Conservation (phyloP, 768 basidiomycete species). For the Pleurotus sapidus region DNA sequence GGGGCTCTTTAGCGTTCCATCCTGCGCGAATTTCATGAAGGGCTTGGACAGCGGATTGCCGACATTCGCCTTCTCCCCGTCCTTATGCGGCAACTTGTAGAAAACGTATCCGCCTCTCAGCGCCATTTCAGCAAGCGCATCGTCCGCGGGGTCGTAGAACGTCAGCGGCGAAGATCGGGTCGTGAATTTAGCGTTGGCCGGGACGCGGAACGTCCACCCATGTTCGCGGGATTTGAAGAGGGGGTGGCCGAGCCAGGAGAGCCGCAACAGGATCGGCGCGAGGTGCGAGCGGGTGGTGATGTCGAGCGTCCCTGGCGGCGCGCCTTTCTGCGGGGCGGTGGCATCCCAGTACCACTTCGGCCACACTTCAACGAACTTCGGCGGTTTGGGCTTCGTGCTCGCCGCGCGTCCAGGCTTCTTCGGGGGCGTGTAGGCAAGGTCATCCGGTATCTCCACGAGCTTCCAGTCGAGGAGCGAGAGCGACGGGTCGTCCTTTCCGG, state of each 20-base stretch:
- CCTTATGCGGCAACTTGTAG: conserved; percentile 95
- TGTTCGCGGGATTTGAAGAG: conserved; percentile 83
- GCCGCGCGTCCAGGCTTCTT: conserved; percentile 10
- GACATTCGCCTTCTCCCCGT: conserved; percentile 94
- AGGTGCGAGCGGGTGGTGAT: conserved; percentile 81
- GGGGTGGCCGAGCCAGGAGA: conserved; percentile 88
- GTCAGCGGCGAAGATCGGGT: conserved; percentile 17
- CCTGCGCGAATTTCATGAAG: conserved; percentile 85
- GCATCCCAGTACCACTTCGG: conserved; percentile 98
- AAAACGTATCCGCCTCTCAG: conserved; percentile 57
- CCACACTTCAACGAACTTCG: conserved; percentile 57
- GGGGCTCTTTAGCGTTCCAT: conserved; percentile 83
- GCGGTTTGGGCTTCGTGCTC: conserved; percentile 32
- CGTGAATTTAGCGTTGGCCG: conserved; percentile 39
- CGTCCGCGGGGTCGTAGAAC: conserved; percentile 67
- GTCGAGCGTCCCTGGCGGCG: conserved; percentile 72
- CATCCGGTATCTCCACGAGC: conserved; percentile 14
- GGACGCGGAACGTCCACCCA: conserved; percentile 90
- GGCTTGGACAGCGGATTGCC: conserved; percentile 87
- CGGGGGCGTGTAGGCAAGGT: background rate
- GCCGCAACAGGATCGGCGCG: conserved; percentile 78
- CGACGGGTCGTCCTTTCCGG: conserved; percentile 46
- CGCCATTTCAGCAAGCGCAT: conserved; percentile 46
- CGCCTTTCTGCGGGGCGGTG: conserved; percentile 65
- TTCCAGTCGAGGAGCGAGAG: conserved; percentile 71